Evolutionary conservation across 2,329 filamentous ascomycete genomes (phyloP).

Genomic region (Claviceps sorghi): DNA sequence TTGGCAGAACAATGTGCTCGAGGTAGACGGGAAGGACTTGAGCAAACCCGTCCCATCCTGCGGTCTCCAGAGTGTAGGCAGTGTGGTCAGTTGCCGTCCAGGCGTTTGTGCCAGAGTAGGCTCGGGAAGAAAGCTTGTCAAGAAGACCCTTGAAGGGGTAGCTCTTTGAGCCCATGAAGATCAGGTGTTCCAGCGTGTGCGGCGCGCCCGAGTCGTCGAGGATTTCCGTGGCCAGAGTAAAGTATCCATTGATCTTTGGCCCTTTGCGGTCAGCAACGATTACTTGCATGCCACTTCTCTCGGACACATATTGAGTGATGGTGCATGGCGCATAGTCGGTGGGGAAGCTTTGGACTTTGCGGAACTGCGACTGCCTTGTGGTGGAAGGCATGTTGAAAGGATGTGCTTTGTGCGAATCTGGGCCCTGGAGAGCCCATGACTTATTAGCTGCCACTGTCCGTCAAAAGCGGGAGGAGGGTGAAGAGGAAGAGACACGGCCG

Average conservation of each 20-base stretch:
- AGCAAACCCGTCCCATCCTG: slow-evolving; percentile 92
- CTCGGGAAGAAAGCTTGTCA: slow-evolving; percentile 83
- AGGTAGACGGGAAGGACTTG: slow-evolving; percentile 90
- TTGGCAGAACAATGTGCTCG: slow-evolving; percentile 84
- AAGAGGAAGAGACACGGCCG: not conserved
- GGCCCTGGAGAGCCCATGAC: not conserved
- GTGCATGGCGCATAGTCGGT: slow-evolving; percentile 79
- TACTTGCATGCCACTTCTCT: slow-evolving; percentile 85
- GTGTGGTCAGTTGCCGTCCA: slow-evolving; percentile 97
- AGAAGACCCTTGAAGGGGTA: slow-evolving; percentile 92
- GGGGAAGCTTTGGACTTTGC: slow-evolving; percentile 70
- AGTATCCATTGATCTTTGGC: slow-evolving; percentile 91
- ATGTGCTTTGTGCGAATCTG: not conserved
- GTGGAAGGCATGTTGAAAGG: slow-evolving; percentile 3
- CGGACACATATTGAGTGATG: slow-evolving; percentile 92
- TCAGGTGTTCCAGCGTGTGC: slow-evolving; percentile 68
- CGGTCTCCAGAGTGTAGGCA: slow-evolving; percentile 86
- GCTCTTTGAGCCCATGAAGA: slow-evolving; percentile 83
- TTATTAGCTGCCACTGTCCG: not conserved
- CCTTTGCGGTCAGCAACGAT: slow-evolving; percentile 84
- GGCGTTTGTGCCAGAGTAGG: slow-evolving; percentile 88
- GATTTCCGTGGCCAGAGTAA: slow-evolving; percentile 91
- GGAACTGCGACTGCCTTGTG: slow-evolving; percentile 42
- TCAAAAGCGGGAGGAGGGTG: not conserved
- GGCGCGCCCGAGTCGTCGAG: slow-evolving; percentile 92